phyloP scores from a whole-genome alignment of 2,329 filamentous ascomycete genomes.

The Fusarium fracticaudum region DNA sequence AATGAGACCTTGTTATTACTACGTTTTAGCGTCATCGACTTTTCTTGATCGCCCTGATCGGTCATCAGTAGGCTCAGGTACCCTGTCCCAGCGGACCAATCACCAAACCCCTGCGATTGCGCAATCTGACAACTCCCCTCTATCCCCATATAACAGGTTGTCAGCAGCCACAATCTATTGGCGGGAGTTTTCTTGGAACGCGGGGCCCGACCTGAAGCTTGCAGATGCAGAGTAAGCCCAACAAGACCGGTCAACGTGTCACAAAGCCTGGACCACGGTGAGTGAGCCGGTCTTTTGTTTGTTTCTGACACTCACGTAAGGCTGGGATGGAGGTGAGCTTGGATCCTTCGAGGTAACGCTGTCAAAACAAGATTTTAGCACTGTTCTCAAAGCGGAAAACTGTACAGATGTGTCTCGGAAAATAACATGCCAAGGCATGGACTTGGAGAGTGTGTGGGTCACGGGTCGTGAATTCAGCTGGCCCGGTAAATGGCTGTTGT shows the following conservation, averaged over 20 bases:
- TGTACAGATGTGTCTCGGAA: not conserved
- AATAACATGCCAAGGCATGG: not conserved
- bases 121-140: not conserved
- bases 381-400: not conserved
- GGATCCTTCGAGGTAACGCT: not conserved
- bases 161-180: not conserved
- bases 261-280: not conserved
- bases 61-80: not conserved
- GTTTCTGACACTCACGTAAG: constrained; percentile 1
- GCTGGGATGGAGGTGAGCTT: not conserved
- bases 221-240: constrained; percentile 8
- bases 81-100: not conserved
- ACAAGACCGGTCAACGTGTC: constrained; percentile 12
- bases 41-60: not conserved
- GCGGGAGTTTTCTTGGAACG: not conserved
- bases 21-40: not conserved
- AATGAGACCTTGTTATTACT: not conserved
- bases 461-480: not conserved
- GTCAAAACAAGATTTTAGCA: not conserved
- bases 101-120: not conserved
- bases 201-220: constrained; percentile 4
- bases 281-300: not conserved
- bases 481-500: not conserved
- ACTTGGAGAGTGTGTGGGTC: not conserved
- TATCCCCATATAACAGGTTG: not conserved